Base-by-base conservation (phyloP, 179 eudicot genomes). In the Nepenthes alata region DNA sequence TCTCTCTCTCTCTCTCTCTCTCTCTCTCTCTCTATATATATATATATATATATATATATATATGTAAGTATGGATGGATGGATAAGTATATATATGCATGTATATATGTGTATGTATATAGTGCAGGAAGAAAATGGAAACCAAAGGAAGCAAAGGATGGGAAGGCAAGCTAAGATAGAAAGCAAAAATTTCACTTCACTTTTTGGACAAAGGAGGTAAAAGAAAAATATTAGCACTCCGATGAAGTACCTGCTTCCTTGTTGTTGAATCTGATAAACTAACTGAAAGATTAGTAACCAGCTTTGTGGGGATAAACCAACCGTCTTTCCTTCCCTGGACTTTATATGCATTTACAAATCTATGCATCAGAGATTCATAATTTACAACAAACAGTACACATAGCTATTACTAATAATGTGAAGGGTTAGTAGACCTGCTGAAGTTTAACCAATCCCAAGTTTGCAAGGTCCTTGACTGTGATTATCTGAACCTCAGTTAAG, bases 301-400 rank as follows among this genome's bases (percentile, higher is more conserved):
- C 70, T 89, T 87, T 37, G 98, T 93, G 15, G 96, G 98, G 58
- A 93, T 67, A 67, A 93, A 93, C 98, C 98, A 93, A 72, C 97
- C 76, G 39, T 93, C 97, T 72, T 85, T 93, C 81, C 86, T 85
- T 45, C 98, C 98, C 98, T 93, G 75, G 47, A 75, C 57, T 63
- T 63, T 49, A 69, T 37, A 53, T 15, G 51, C 36, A 68, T 25
- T 11, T 37, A 38, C 60, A 57, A 16, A 61, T 4, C 8, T 2
- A 50, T 7, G 13, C 8, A 50, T 11, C 5, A 50, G 4, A 50
- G 8, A 11, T 50, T n/a, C 8, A 11, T 0, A 50, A 11, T 50
- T 7, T 6, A 13, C 55, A 50, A 59, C 49, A 3, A 49, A 37
- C 37, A 61, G 47, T 25, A 36, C 36, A 37, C 25, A 60, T 16